Evolutionary conservation across 2,329 filamentous ascomycete species (phyloP).

Genomic region (Alternaria infectoria): DNA sequence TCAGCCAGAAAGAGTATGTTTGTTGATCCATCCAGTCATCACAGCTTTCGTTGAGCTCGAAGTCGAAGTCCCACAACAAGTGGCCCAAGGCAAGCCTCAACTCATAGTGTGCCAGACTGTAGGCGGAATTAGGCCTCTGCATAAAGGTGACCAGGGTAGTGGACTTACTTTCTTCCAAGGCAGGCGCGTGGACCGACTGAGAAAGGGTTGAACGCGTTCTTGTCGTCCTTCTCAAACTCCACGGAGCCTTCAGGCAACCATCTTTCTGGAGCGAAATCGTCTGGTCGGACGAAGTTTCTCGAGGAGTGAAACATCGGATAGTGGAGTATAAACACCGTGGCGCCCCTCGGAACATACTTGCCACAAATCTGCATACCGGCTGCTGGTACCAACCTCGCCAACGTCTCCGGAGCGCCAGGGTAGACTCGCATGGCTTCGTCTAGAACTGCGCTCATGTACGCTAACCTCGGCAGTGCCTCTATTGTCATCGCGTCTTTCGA

Average conservation of each 20-base stretch:
- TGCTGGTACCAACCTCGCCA: constrained; percentile 5
- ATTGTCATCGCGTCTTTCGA: constrained; percentile 8
- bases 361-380: constrained; percentile 2
- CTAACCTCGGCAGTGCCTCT: neutral
- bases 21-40: constrained; percentile 1
- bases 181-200: constrained; percentile 5
- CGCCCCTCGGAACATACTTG: neutral
- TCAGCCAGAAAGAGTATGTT: constrained; percentile 5
- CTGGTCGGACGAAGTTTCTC: constrained; percentile 2
- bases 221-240: constrained; percentile 4
- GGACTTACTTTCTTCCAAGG: constrained; percentile 5
- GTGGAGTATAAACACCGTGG: constrained; percentile 3
- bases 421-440: constrained; percentile 9
- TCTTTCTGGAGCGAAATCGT: constrained; percentile 1
- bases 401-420: constrained; percentile 6
- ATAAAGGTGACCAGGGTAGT: neutral
- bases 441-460: constrained; percentile 7
- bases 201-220: constrained; percentile 6
- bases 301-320: constrained; percentile 2
- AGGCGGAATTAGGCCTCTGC: neutral
- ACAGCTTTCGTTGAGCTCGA: neutral
- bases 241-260: neutral
- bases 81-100: constrained; percentile 1
- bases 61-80: constrained; percentile 2
- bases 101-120: constrained; percentile 2